Evolutionary conservation across 2,329 filamentous ascomycete species (phyloP).

Genomic region (Claviceps purpurea): DNA sequence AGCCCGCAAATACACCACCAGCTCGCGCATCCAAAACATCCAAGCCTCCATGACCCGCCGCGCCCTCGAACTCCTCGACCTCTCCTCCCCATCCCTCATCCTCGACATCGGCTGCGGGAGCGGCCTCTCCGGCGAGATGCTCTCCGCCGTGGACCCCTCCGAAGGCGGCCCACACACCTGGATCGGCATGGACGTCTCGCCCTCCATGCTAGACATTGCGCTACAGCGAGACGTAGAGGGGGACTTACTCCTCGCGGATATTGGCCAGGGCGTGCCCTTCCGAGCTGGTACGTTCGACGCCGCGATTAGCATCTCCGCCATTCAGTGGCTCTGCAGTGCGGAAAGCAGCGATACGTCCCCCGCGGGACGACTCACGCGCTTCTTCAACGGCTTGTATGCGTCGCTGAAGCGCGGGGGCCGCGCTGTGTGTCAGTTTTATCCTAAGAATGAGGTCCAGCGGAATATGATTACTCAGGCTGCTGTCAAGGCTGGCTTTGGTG

Average conservation of each 20-base stretch:
- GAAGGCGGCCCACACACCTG: constrained; percentile 82
- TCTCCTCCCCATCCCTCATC: constrained; percentile 68
- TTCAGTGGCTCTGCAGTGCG: constrained; percentile 98
- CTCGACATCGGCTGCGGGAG: constrained; percentile 96
- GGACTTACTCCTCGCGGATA: constrained; percentile 86
- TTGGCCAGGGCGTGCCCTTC: constrained; percentile 91
- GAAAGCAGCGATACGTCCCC: constrained; percentile 77
- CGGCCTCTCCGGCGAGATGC: constrained; percentile 85
- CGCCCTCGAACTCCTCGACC: constrained; percentile 79
- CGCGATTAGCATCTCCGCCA: constrained; percentile 83
- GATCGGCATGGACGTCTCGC: constrained; percentile 94
- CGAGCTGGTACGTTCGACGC: constrained; percentile 86
- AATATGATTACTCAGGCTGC: constrained; percentile 86
- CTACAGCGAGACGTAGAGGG: constrained; percentile 85
- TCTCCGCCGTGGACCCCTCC: constrained; percentile 54
- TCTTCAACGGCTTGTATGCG: constrained; percentile 88
- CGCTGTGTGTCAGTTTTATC: constrained; percentile 96
- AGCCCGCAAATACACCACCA: constrained; percentile 95
- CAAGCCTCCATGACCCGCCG: constrained; percentile 90
- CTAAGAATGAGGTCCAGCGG: constrained; percentile 84
- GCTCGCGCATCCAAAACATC: constrained; percentile 87
- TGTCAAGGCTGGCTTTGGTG: constrained; percentile 87
- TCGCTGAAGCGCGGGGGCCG: constrained; percentile 70
- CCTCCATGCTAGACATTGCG: constrained; percentile 93
- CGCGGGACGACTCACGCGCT: constrained; percentile 62